Evolutionary conservation across 768 basidiomycete genomes (phyloP).

Genomic region (Termitomyces sp.): DNA sequence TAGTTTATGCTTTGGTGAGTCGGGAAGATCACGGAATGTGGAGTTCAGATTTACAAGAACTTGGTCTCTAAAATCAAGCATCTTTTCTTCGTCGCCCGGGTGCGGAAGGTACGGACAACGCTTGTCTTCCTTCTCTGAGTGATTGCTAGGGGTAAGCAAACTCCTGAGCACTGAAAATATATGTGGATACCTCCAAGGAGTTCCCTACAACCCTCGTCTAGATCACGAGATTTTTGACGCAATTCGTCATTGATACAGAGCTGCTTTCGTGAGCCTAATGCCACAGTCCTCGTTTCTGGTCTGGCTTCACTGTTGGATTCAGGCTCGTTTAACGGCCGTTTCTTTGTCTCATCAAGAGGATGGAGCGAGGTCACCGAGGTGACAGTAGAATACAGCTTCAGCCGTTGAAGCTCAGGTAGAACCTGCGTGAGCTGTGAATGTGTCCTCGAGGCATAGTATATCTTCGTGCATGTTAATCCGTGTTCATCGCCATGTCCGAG

Average conservation of each 20-base stretch:
- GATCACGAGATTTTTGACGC: conserved; percentile 52
- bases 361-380: conserved; percentile 21
- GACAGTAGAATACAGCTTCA: conserved; percentile 42
- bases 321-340: conserved; percentile 22
- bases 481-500: conserved; percentile 20
- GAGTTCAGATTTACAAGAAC: conserved; percentile 54
- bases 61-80: conserved; percentile 85
- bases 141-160: background rate
- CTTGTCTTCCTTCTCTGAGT: conserved; percentile 53
- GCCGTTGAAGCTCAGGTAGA: conserved; percentile 73
- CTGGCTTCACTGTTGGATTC: conserved; percentile 16
- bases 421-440: conserved; percentile 95
- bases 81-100: conserved; percentile 55
- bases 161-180: background rate
- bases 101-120: conserved; percentile 77
- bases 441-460: conserved; percentile 92
- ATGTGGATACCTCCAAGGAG: conserved; percentile 54
- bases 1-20: background rate
- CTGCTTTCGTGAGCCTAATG: conserved; percentile 86
- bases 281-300: conserved; percentile 53
- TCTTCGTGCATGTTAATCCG: conserved; percentile 68
- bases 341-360: conserved; percentile 15
- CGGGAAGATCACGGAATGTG: background rate
- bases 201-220: conserved; percentile 88
- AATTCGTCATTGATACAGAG: conserved; percentile 89